Conservation (phyloP, 2,329 filamentous ascomycete genomes). For the Parasarocladium wereldwijsianum region DNA sequence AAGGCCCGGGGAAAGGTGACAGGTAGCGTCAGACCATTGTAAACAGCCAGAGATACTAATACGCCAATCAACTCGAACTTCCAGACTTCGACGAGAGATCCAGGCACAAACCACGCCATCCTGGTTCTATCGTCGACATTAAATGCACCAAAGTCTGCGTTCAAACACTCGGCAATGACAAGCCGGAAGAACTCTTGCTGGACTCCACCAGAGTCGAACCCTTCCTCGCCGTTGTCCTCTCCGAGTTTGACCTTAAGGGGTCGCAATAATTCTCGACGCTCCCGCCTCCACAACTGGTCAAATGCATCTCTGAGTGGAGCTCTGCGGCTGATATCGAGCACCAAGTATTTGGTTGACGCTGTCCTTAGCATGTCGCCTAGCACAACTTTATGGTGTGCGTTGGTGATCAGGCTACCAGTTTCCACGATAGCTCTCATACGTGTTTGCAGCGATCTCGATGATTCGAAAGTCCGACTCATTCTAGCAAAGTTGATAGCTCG, state of each 20-base stretch:
- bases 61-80: slow-evolving; percentile 84
- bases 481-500: slow-evolving; percentile 73
- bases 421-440: slow-evolving; percentile 41
- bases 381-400: slow-evolving; percentile 42
- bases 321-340: slow-evolving; percentile 53
- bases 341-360: slow-evolving; percentile 54
- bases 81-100: slow-evolving; percentile 68
- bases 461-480: slow-evolving; percentile 71
- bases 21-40: slow-evolving; percentile 84
- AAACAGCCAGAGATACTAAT: slow-evolving; percentile 77
- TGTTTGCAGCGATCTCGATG: slow-evolving; percentile 42
- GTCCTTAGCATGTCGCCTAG: slow-evolving; percentile 49
- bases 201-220: slow-evolving; percentile 85
- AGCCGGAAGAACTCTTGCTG: slow-evolving; percentile 93
- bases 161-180: slow-evolving; percentile 63
- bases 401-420: slow-evolving; percentile 38
- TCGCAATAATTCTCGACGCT: slow-evolving; percentile 66
- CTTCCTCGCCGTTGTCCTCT: slow-evolving; percentile 70
- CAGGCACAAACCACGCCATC: slow-evolving; percentile 79
- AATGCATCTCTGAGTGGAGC: slow-evolving; percentile 60
- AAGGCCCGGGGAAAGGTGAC: slow-evolving; percentile 76
- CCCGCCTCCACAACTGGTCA: slow-evolving; percentile 78
- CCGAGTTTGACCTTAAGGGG: slow-evolving; percentile 83
- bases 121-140: slow-evolving; percentile 60
- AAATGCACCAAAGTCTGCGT: slow-evolving; percentile 68